phyloP scores from a whole-genome alignment of 1,139 yeast species.

The Diutina mesorugosa region DNA sequence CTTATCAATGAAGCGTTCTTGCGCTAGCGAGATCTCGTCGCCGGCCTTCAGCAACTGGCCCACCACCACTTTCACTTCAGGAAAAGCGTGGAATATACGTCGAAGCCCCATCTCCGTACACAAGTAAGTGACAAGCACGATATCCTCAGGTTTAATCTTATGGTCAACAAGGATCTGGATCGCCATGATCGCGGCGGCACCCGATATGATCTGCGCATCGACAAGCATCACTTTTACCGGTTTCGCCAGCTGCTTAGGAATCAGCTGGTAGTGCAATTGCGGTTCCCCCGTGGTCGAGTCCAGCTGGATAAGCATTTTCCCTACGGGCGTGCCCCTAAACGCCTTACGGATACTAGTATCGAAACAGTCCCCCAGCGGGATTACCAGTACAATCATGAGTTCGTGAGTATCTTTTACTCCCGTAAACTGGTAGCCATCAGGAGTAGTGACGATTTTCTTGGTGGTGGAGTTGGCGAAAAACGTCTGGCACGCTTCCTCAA shows the following conservation, averaged over 20 bases:
- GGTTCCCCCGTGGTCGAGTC: slow-evolving; percentile 90
- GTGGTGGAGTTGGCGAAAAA: slow-evolving; percentile 12
- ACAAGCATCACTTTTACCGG: slow-evolving; percentile 29
- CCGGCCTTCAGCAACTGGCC: slow-evolving; percentile 47
- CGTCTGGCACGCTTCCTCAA: slow-evolving; percentile 54
- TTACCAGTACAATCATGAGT: slow-evolving; percentile 62
- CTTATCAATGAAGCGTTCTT: slow-evolving; percentile 62
- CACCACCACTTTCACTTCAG: slow-evolving; percentile 51
- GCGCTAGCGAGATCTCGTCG: slow-evolving; percentile 41
- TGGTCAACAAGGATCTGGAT: slow-evolving; percentile 79
- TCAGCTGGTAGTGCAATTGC: slow-evolving; percentile 63
- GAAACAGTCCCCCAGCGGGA: slow-evolving; percentile 90
- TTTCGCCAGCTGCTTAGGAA: slow-evolving; percentile 27
- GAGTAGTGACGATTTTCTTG: slow-evolving; percentile 8
- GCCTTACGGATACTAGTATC: slow-evolving; percentile 64
- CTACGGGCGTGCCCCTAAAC: slow-evolving; percentile 65
- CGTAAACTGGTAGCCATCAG: slow-evolving; percentile 15
- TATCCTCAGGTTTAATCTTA: slow-evolving; percentile 48
- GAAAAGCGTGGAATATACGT: slow-evolving; percentile 64
- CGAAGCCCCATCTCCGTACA: slow-evolving; percentile 79
- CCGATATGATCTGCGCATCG: slow-evolving; percentile 84
- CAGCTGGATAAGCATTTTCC: slow-evolving; percentile 77
- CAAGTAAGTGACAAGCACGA: slow-evolving; percentile 56
- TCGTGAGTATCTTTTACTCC: slow-evolving; percentile 34
- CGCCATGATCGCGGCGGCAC: slow-evolving; percentile 94